phyloP scores from a whole-genome alignment of 2,329 filamentous ascomycete genomes.

The Plectosphaerella plurivora region DNA sequence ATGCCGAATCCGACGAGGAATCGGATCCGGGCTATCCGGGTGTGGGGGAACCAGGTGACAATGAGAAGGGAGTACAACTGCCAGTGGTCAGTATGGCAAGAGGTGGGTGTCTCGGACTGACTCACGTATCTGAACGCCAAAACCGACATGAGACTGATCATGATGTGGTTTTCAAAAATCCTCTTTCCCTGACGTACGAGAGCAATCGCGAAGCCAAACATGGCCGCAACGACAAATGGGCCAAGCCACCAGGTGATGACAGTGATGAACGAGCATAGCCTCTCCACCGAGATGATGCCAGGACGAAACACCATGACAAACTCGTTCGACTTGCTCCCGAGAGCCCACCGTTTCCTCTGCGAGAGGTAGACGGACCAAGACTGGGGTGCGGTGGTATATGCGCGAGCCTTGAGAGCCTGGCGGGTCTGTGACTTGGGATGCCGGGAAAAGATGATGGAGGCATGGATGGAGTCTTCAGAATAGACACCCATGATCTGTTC shows the following conservation, averaged over 20 bases:
- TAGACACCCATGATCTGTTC: conserved; percentile 43
- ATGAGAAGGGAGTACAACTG: conserved; percentile 36
- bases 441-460: conserved; percentile 41
- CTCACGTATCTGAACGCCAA: conserved; percentile 35
- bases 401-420: conserved; percentile 40
- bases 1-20: conserved; percentile 32
- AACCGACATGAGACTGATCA: conserved; percentile 30
- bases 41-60: conserved; percentile 34
- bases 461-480: conserved; percentile 45
- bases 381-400: conserved; percentile 41
- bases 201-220: conserved; percentile 28
- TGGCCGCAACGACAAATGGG: conserved; percentile 36
- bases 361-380: conserved; percentile 41
- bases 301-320: conserved; percentile 41
- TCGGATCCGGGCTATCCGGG: conserved; percentile 28
- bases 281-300: conserved; percentile 35
- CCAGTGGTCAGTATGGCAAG: conserved; percentile 1
- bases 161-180: conserved; percentile 27
- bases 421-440: conserved; percentile 38
- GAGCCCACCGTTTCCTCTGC: conserved; percentile 43
- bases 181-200: conserved; percentile 24
- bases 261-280: conserved; percentile 39
- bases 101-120: conserved; percentile 1
- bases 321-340: conserved; percentile 44
- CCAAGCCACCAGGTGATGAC: conserved; percentile 41